A percentile compares a stretch with the other conserved stretches of the same genome.
phyloP scores from a whole-genome alignment of 306 rosid genomes.

The Herpetospermum pedunculosum region DNA sequence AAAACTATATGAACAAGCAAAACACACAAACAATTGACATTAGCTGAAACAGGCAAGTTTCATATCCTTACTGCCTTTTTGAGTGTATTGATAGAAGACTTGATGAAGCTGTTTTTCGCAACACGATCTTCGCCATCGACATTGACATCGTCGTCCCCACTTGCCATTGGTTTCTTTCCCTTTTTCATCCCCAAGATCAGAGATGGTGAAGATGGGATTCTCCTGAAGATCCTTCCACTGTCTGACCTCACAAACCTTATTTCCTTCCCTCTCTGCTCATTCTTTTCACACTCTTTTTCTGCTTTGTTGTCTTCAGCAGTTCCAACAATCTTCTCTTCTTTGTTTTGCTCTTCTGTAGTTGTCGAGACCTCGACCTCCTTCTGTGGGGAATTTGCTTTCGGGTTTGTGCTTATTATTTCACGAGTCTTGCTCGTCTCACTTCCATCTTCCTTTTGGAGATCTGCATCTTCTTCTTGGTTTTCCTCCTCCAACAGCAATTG shows the following conservation, averaged over 20 bases:
- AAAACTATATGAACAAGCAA: background rate
- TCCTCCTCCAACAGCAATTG: slow-evolving; percentile 71
- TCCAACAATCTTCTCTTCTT: slow-evolving; percentile 14
- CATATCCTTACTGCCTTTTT: slow-evolving; percentile 55
- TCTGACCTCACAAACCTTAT: slow-evolving; percentile 55
- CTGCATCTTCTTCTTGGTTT: slow-evolving; percentile 33
- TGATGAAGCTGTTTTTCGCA: slow-evolving; percentile 35
- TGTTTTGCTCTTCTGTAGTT: slow-evolving; percentile 14
- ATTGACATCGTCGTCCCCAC: slow-evolving; percentile 25
- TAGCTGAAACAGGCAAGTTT: slow-evolving; percentile 15
- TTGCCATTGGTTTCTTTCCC: slow-evolving; percentile 53
- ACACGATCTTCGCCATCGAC: slow-evolving; percentile 22
- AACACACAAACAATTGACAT: background rate
- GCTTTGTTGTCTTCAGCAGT: slow-evolving; percentile 19
- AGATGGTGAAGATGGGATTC: slow-evolving; percentile 91
- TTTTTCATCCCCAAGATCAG: slow-evolving; percentile 60
- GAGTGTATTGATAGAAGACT: slow-evolving; percentile 54
- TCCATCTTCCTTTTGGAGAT: slow-evolving; percentile 25
- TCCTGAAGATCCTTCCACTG: slow-evolving; percentile 54
- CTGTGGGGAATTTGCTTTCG: slow-evolving; percentile 29
- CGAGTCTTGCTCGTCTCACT: background rate
- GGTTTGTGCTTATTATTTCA: background rate
- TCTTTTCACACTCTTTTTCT: slow-evolving; percentile 35
- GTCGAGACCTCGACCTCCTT: slow-evolving; percentile 22
- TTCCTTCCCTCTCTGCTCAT: slow-evolving; percentile 34